Percentiles rank a stretch among this genome's conserved stretches.
These are phyloP conservation scores for Neodidymelliopsis sp. DNA, from an alignment of 2,329 filamentous ascomycete species.

Conservation along the genomic window DNA sequence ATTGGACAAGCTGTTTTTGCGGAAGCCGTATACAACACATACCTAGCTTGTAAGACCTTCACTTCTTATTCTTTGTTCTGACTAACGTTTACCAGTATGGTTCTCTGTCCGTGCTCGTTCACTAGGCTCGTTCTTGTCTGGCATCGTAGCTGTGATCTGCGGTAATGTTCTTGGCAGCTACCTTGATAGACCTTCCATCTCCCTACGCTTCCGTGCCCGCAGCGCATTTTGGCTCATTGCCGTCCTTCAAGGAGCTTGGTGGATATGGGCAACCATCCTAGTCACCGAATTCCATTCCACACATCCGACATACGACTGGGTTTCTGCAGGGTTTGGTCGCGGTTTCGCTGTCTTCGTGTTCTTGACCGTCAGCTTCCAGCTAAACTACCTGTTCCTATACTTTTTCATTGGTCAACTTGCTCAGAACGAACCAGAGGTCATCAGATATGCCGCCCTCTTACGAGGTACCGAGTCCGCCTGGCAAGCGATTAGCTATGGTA, in stretches of 20 bases:
- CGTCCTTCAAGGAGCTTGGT: conserved; percentile 71
- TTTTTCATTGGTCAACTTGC: conserved; percentile 75
- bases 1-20: conserved; percentile 76
- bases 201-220: conserved; percentile 63
- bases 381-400: conserved; percentile 79
- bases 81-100: conserved; percentile 58
- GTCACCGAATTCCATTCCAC: conserved; percentile 66
- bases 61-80: not conserved
- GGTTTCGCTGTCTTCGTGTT: conserved; percentile 74
- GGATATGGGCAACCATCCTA: conserved; percentile 74
- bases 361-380: conserved; percentile 71
- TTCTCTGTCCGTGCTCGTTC: conserved; percentile 74
- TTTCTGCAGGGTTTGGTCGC: conserved; percentile 66
- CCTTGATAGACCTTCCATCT: conserved; percentile 65
- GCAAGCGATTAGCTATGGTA: conserved; percentile 75
- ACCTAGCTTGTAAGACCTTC: conserved; percentile 55
- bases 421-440: conserved; percentile 66
- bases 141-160: conserved; percentile 69
- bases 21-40: conserved; percentile 77
- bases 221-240: conserved; percentile 63
- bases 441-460: conserved; percentile 72
- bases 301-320: conserved; percentile 72
- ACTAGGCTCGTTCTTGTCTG: conserved; percentile 74
- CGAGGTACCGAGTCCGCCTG: conserved; percentile 75
- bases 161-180: conserved; percentile 73